Percentiles rank a stretch among this genome's conserved stretches.
These are phyloP conservation scores for Mycosphaerella arachidis DNA, from an alignment of 2,329 filamentous ascomycete species.

Conservation along the genomic window DNA sequence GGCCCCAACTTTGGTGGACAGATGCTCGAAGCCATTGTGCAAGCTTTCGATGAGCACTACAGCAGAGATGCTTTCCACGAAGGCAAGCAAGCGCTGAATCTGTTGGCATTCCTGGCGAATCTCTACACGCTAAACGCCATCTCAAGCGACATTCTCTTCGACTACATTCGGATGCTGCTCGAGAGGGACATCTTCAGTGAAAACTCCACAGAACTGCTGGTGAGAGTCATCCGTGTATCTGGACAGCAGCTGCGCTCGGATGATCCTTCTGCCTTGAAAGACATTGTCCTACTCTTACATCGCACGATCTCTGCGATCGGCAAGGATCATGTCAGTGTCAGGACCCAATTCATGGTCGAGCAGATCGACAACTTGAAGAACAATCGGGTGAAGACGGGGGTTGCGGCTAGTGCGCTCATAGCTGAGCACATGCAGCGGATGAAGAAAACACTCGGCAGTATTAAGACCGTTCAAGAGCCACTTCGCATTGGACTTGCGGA, in stretches of 20 bases:
- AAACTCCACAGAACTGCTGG: conserved; percentile 78
- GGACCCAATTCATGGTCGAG: conserved; percentile 97
- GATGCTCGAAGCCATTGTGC: conserved; percentile 71
- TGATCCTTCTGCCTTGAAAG: conserved; percentile 80
- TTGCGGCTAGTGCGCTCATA: conserved; percentile 64
- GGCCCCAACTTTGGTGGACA: conserved; percentile 88
- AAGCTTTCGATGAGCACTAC: conserved; percentile 59
- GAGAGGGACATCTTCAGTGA: conserved; percentile 66
- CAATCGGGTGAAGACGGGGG: conserved; percentile 77
- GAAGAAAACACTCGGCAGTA: conserved; percentile 77
- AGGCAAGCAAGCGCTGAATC: conserved; percentile 65
- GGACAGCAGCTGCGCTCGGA: conserved; percentile 82
- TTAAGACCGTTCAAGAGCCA: conserved; percentile 71
- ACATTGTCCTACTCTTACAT: conserved; percentile 77
- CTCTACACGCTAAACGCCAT: conserved; percentile 91
- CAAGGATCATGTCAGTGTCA: conserved; percentile 68
- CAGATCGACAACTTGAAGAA: conserved; percentile 93
- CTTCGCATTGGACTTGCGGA: conserved; percentile 77
- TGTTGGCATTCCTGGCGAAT: conserved; percentile 77
- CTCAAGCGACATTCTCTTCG: conserved; percentile 77
- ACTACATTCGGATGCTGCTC: conserved; percentile 79
- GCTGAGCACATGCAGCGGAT: conserved; percentile 82
- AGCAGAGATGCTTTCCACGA: conserved; percentile 32
- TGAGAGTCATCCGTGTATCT: conserved; percentile 75
- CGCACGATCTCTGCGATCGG: conserved; percentile 61